These are phyloP conservation scores for Gaertneriomyces sp. DNA, from an alignment of 192 early-diverging fungal species.

Conservation along the genomic window DNA sequence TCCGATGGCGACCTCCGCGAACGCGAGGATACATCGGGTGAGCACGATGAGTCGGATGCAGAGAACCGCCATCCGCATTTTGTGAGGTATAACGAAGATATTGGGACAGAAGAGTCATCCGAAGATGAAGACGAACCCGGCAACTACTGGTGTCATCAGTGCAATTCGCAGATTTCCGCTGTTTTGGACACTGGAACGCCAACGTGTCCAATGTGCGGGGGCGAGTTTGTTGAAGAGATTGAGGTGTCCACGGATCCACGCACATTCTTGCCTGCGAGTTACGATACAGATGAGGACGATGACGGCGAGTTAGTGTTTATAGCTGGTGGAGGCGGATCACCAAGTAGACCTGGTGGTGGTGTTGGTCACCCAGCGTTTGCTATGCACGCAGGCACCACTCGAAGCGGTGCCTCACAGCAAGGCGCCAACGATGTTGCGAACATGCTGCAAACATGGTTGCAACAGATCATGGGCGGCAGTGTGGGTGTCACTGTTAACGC, in stretches of 20 bases:
- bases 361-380: background rate
- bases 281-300: slow-evolving; percentile 25
- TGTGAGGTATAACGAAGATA: too few species aligned
- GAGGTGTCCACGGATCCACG: background rate
- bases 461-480: slow-evolving; percentile 17
- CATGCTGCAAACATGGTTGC: slow-evolving; percentile 27
- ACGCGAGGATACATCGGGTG: too few species aligned
- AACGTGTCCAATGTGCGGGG: slow-evolving; percentile 71
- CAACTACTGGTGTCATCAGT: slow-evolving; percentile 63
- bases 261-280: background rate
- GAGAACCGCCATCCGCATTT: too few species aligned
- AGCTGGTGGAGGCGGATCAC: slow-evolving; percentile 21
- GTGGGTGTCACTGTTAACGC: background rate
- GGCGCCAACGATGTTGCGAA: slow-evolving; percentile 13
- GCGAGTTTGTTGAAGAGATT: slow-evolving; percentile 85
- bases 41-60: too few species aligned
- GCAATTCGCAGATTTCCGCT: slow-evolving; percentile 54
- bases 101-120: too few species aligned
- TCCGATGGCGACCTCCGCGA: too few species aligned
- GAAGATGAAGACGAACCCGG: background rate
- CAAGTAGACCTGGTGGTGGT: slow-evolving; percentile 14
- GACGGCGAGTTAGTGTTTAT: slow-evolving; percentile 9
- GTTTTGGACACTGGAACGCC: slow-evolving; percentile 70
- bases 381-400: background rate
- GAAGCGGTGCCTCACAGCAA: background rate